Evolutionary conservation across 2,329 filamentous ascomycete species (phyloP), one percentile per base, ranked within the genome.

Genomic region (Diaporthe citrichinensis): DNA sequence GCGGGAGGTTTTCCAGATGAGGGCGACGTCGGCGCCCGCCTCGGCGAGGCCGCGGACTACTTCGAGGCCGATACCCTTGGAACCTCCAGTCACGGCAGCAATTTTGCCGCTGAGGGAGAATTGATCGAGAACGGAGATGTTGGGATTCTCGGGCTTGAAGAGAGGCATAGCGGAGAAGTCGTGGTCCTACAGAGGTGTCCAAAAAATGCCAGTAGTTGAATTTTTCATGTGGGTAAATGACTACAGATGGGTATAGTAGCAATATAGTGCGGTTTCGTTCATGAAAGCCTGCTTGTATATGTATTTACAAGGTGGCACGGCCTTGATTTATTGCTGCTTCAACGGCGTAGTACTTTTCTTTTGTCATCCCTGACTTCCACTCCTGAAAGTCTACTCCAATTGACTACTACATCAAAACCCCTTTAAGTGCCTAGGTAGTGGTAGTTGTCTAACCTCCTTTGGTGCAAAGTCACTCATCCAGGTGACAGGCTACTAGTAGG

Each of bases 21-120:
- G 44, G 39, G 74, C 74, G 15, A 76, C 74, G 36, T 76, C 74
- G 2, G 74, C 74, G 34, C 74, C 74, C 14, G 74, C 74, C 28
- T 76, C 74, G 23, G 74, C 71, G 1, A 76, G 61, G 10, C 74
- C 74, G 9, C 71, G 71, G 53, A 76, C 74, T 23, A 76, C 53
- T 28, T 76, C 71, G 39, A 71, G 62, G 28, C 74, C 74, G 57
- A 76, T 85, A 8, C 87, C 87, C 68, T 84, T 80, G 12, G 85
- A 84, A n/a, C 85, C 87, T 28, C 87, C 87, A 2, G 87, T 88
- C 7, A 88, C 82, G 20, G 87, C 80, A 12, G 86, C 85, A 6
- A 84, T 87, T 55, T 85, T 83, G 28, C 85, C 85, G 78, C 84
- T 81, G n/a, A 88, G 81, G 3, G 85, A 87, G 78, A 88, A 88